Base-by-base conservation (phyloP, 2,329 filamentous ascomycete species). In the Sphaerulina musiva region DNA sequence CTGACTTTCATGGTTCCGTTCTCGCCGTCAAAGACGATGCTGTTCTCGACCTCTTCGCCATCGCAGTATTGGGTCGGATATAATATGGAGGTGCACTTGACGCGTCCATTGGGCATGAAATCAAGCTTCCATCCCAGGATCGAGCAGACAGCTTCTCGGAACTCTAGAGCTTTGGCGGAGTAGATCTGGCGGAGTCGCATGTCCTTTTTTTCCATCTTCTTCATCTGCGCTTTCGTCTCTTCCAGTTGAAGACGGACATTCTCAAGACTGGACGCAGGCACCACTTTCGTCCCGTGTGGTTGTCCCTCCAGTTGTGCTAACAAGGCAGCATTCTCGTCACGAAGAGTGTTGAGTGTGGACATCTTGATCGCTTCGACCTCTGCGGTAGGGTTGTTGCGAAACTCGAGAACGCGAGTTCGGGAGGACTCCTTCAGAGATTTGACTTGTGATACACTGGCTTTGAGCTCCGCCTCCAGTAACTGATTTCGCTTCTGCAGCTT, bases 1-100 rank as follows among this genome's bases (percentile, higher is more conserved):
- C 86, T 88, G 54, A 98, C 87, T 78, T 98, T 98, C 93, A 98
- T 98, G 1, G 91, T 96, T 6, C 92, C 93, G 54, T 87, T 84
- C 73, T 96, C 90, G 48, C 90, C 90, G 71, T 95, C 90, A 69
- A 96, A 96, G 0, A 95, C 83, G 44, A 84, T 83, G 4, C 75
- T 80, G 57, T 82, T 81, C 59, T 78, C 77, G 56, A 77, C 74
- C 49, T 71, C 69, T 4, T 89, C 82, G 0, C 66, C 68, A 8
- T 66, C 66, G 6, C 53, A 54, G 47, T 63, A 57, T 12, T 62
- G 57, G 0, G 49, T 59, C 0, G 90, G 86, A 68, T 87, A 87
- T 68, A 92, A 95, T 61, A 92, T 86, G 56, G 81, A 86, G 51
- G 92, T 95, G 20, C 96, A 89, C 32, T 89, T 85, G 73, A 96